Evolutionary conservation across 495 filamentous ascomycete genomes (phyloP).

Genomic region (Entonaema liquescens): DNA sequence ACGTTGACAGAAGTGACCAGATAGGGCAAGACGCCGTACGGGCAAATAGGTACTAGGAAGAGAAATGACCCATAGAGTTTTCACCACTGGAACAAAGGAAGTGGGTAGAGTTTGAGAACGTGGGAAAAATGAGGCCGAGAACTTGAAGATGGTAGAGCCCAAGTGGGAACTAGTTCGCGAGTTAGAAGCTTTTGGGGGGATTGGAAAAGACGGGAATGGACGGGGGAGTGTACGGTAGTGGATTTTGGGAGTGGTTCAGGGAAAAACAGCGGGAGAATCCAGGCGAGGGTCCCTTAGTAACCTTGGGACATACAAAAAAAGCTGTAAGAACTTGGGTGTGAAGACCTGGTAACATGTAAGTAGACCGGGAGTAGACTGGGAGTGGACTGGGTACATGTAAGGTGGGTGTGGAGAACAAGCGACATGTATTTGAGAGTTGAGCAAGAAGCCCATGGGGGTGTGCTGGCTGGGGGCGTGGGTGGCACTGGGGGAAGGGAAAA

Average conservation of each 20-base stretch:
- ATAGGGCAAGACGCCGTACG: conserved; percentile 27
- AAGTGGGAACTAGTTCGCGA: conserved; percentile 39
- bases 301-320: background rate
- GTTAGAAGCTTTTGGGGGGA: conserved; percentile 13
- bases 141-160: conserved; percentile 32
- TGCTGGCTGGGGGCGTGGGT: conserved; percentile 25
- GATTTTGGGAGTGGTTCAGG: conserved; percentile 12
- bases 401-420: conserved; percentile 27
- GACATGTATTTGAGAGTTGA: background rate
- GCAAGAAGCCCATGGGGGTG: conserved; percentile 19
- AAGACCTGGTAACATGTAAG: conserved; percentile 8
- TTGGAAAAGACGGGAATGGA: conserved; percentile 22
- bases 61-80: conserved; percentile 34
- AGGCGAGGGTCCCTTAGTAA: conserved; percentile 12
- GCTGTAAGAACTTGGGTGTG: too few species aligned
- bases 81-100: conserved; percentile 19
- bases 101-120: conserved; percentile 29
- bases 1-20: conserved; percentile 35
- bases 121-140: conserved; percentile 44
- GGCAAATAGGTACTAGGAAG: conserved; percentile 26
- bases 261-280: conserved; percentile 39
- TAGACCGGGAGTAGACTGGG: too few species aligned
- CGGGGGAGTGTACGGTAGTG: conserved; percentile 22
- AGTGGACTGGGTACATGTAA: conserved; percentile 6
- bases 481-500: conserved; percentile 35